Evolutionary conservation across 2,329 filamentous ascomycete genomes (phyloP).

Genomic region (Diaporthe caulivora): DNA sequence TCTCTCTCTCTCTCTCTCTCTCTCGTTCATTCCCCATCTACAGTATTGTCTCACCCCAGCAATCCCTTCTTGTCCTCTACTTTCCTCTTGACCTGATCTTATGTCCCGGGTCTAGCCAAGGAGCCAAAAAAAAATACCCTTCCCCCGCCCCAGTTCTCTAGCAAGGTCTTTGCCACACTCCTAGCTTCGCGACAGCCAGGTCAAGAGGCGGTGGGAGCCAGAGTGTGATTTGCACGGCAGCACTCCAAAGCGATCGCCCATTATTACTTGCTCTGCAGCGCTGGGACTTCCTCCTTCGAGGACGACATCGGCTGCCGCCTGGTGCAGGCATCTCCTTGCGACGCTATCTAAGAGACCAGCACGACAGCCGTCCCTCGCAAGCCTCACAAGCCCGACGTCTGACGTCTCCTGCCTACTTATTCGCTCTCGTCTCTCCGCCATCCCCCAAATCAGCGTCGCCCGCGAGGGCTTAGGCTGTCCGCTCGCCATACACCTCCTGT

Average conservation of each 20-base stretch:
- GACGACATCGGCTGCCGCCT: conserved; percentile 33
- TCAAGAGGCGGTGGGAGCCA: conserved; percentile 32
- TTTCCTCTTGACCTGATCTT: background rate
- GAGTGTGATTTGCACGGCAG: conserved; percentile 27
- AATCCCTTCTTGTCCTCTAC: conserved; percentile 12
- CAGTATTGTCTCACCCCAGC: conserved; percentile 20
- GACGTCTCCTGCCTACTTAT: conserved; percentile 35
- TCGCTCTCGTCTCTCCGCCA: conserved; percentile 21
- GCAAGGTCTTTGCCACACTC: background rate
- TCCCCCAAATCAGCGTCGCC: conserved; percentile 26
- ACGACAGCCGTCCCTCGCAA: conserved; percentile 35
- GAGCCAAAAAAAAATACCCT: background rate
- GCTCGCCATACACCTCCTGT: conserved; percentile 24
- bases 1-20: no score
- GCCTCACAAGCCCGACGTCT: conserved; percentile 36
- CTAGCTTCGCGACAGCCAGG: conserved; percentile 11
- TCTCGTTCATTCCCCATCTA: conserved; percentile 17
- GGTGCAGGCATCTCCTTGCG: conserved; percentile 39
- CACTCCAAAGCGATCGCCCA: conserved; percentile 19
- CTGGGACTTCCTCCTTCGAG: background rate
- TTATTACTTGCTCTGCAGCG: conserved; percentile 29
- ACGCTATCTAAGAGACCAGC: conserved; percentile 32
- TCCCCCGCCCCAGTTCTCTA: background rate
- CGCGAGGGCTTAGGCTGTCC: conserved; percentile 4
- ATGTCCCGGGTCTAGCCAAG: background rate